Conservation (phyloP, 148 eudicot genomes). For the Silene latifolia region DNA sequence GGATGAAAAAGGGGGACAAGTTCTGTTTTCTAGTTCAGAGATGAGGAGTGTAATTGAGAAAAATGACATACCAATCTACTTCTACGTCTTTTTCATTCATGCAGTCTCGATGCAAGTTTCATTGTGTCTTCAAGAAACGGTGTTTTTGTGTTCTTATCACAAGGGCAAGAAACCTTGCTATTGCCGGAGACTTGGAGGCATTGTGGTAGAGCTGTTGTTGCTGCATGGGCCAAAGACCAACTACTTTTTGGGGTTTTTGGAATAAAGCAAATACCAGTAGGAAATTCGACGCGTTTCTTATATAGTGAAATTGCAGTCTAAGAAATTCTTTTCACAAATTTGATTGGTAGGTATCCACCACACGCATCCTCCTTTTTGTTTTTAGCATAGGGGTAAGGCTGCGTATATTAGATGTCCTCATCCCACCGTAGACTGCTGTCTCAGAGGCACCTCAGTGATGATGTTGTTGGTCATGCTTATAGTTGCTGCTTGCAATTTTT, state of each 20-base stretch:
- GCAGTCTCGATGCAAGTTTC: neutral
- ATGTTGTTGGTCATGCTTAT: constrained; percentile 1
- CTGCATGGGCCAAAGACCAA: too few species aligned
- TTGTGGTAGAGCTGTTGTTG: neutral
- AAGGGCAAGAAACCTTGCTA: neutral
- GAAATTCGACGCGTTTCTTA: neutral
- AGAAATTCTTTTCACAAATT: neutral
- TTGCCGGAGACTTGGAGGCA: constrained; percentile 1
- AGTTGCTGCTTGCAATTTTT: neutral
- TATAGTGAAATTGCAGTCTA: neutral
- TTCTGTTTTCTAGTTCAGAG: neutral
- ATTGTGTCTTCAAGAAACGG: neutral
- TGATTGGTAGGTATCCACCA: neutral
- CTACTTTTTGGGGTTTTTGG: too few species aligned
- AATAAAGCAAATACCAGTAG: too few species aligned
- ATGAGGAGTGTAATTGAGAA: neutral
- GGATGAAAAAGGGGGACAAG: neutral
- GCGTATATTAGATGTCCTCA: too few species aligned
- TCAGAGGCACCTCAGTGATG: too few species aligned
- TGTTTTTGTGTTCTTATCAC: neutral
- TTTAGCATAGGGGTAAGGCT: too few species aligned
- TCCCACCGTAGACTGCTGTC: too few species aligned
- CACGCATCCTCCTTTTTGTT: too few species aligned
- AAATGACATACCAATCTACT: too few species aligned
- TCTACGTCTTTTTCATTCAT: neutral